phyloP scores from a whole-genome alignment of 2,329 filamentous ascomycete genomes.

The Fusarium buharicum region DNA sequence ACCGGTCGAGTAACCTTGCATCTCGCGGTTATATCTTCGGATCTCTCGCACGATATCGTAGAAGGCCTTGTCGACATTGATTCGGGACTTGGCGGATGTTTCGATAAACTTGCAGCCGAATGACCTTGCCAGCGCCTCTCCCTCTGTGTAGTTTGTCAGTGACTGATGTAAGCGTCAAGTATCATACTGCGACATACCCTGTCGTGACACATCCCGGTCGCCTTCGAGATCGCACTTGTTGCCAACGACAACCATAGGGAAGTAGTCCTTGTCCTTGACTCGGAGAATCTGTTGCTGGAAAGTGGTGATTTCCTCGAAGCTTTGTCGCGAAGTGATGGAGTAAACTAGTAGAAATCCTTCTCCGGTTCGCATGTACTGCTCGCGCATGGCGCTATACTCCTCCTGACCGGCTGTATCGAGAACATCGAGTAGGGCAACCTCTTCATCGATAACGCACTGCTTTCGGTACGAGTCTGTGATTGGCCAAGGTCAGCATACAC shows the following conservation, averaged over 20 bases:
- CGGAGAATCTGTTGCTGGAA: constrained; percentile 99
- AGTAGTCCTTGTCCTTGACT: constrained; percentile 99
- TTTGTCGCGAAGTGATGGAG: constrained; percentile 96
- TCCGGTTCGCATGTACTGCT: constrained; percentile 99
- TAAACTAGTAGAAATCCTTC: constrained; percentile 98
- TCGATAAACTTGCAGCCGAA: constrained; percentile 99
- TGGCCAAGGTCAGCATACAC: constrained; percentile 33
- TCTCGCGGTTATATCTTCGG: constrained; percentile 97
- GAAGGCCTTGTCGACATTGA: constrained; percentile 98
- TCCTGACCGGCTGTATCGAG: constrained; percentile 98
- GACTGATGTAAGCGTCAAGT: constrained; percentile 1
- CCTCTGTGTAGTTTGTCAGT: constrained; percentile 70
- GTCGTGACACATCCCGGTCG: constrained; percentile 89
- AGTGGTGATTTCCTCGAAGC: constrained; percentile 97
- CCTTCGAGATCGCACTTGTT: constrained; percentile 99
- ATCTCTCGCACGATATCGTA: constrained; percentile 99
- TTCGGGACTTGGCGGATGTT: constrained; percentile 96
- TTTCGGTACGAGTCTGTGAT: constrained; percentile 95
- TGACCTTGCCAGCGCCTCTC: constrained; percentile 82
- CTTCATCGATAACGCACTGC: constrained; percentile 98
- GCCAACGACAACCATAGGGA: constrained; percentile 98
- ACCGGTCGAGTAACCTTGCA: constrained; percentile 84
- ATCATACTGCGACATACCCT: constrained; percentile 71
- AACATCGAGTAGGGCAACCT: constrained; percentile 96
- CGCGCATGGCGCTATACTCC: constrained; percentile 98